Base-by-base conservation (phyloP, 768 basidiomycete species). In the Pholiota molesta region DNA sequence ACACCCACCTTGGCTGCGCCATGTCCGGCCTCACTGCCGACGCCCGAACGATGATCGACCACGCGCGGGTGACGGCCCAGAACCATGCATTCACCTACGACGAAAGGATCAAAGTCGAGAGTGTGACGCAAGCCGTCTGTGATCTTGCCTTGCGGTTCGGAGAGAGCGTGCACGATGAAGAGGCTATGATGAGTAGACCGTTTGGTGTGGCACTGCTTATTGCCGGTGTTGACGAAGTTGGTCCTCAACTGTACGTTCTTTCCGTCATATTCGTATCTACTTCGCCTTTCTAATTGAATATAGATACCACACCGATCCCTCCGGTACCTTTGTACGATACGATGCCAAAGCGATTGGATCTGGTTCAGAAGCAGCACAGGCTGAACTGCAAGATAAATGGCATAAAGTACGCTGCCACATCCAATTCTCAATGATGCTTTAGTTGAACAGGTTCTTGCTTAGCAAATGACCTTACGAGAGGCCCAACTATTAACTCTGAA, bases 31-130 rank as follows among this genome's bases (percentile, higher is more conserved):
- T 99, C 64, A 97, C 95, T 59, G 97, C 97, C 59, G 97, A 99
- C 78, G 97, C 97, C 49, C 88, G 97, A 65, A 99, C 97, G 52
- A 99, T 99, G 93, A 94, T 99, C 76, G 97, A 99, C 84, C 97
- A 99, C 73, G 97, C 97, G 28, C 86, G 97, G 62, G 96, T 99
- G 61, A 99, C 97, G 5, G 86, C 93, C 14, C 94, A 97, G 76
- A 95, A 94, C 75, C 97, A 99, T 76, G 76, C 88, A 2, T 99
- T 99, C 80, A 97, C 94, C 17, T 99, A 97, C 74, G 94, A 99
- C 79, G 97, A 99, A 78, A 81, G 75, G 67, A 99, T 99, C 80
- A 95, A 94, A 72, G 95, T 99, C 59, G 97, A 99, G 82, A 97
- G 95, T 71, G 95, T 88, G 59, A 97, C 97, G 2, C 97, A 99